phyloP scores from a whole-genome alignment of 2,329 filamentous ascomycete species.

The Metarhizium anisopliae region DNA sequence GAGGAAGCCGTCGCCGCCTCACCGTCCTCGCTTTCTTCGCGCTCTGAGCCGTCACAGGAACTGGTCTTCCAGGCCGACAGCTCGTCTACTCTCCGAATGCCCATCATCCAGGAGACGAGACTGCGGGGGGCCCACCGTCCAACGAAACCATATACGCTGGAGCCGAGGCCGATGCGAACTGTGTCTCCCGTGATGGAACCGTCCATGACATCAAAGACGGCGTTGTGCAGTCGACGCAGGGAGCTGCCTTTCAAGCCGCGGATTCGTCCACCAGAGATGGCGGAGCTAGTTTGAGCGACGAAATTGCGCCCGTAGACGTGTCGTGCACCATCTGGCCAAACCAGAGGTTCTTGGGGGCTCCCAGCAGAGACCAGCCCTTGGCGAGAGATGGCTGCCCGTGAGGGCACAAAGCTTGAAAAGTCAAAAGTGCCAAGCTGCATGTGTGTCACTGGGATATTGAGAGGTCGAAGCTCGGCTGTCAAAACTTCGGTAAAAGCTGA shows the following conservation, averaged over 20 bases:
- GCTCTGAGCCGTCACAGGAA: constrained; percentile 27
- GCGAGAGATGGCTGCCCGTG: constrained; percentile 21
- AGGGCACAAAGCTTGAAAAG: constrained; percentile 55
- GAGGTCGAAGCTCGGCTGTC: constrained; percentile 65
- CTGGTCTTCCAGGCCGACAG: constrained; percentile 44
- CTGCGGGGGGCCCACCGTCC: constrained; percentile 69
- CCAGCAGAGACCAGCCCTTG: constrained; percentile 33
- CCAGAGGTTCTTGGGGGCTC: constrained; percentile 38
- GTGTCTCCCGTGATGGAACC: constrained; percentile 50
- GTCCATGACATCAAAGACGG: constrained; percentile 83
- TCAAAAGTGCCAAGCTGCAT: constrained; percentile 90
- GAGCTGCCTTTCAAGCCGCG: constrained; percentile 59
- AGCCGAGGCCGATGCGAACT: constrained; percentile 76
- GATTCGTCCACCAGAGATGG: constrained; percentile 47
- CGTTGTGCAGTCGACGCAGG: constrained; percentile 71
- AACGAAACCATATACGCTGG: constrained; percentile 75
- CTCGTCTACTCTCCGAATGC: constrained; percentile 55
- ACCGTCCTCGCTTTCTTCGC: constrained; percentile 26
- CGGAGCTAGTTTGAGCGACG: constrained; percentile 43
- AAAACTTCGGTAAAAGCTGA: constrained; percentile 77
- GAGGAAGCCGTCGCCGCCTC: constrained; percentile 19
- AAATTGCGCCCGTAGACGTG: constrained; percentile 56
- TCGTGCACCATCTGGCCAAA: constrained; percentile 55
- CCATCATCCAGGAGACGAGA: constrained; percentile 91
- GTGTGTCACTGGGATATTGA: constrained; percentile 73